These are phyloP conservation scores for Candida sanyiensis DNA, from an alignment of 805 yeast genomes.

Conservation along the genomic window DNA sequence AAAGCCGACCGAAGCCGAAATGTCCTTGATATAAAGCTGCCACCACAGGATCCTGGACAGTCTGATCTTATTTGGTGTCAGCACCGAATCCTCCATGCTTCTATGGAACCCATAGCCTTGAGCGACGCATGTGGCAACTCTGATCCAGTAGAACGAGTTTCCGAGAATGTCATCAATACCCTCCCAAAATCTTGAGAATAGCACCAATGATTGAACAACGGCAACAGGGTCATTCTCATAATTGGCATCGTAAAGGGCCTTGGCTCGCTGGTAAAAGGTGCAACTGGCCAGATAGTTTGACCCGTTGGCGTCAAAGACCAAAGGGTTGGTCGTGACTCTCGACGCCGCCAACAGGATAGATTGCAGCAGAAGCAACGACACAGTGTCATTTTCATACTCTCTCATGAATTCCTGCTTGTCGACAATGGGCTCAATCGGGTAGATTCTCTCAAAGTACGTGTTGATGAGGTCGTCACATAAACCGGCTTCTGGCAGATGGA, in stretches of 20 bases:
- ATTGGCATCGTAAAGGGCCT: constrained; percentile 65
- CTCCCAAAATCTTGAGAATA: constrained; percentile 69
- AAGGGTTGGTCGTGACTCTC: constrained; percentile 50
- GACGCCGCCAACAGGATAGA: constrained; percentile 67
- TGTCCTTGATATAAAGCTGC: constrained; percentile 67
- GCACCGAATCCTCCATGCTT: constrained; percentile 34
- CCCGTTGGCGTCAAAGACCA: constrained; percentile 39
- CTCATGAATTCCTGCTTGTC: constrained; percentile 57
- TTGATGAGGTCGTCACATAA: constrained; percentile 56
- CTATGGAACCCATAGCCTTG: constrained; percentile 76
- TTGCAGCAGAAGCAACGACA: constrained; percentile 59
- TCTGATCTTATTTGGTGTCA: constrained; percentile 37
- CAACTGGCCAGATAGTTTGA: constrained; percentile 46
- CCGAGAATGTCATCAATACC: constrained; percentile 65
- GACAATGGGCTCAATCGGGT: constrained; percentile 65
- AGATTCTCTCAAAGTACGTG: constrained; percentile 56
- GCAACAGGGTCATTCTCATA: constrained; percentile 61
- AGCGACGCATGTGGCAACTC: constrained; percentile 63
- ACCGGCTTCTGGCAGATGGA: constrained; percentile 55
- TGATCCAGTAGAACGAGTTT: constrained; percentile 63
- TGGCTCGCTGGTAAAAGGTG: constrained; percentile 66
- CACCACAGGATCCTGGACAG: constrained; percentile 72
- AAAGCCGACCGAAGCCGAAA: constrained; percentile 62
- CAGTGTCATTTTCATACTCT: constrained; percentile 48
- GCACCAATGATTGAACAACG: constrained; percentile 53